Conservation (phyloP, 164 flowering plant genomes). For the Piper longum region DNA sequence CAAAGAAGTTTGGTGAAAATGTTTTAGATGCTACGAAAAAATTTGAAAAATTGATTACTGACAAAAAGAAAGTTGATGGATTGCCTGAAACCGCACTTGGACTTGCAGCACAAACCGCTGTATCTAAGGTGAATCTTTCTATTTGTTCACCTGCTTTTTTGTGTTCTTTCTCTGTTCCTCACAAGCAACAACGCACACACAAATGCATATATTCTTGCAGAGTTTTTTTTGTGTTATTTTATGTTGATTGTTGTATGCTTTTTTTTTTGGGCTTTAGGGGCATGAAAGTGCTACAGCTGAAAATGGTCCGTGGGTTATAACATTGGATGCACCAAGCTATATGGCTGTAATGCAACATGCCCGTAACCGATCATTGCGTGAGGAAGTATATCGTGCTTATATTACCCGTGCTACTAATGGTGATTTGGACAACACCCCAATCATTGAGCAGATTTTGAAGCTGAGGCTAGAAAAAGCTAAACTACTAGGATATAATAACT, state of each 20-base stretch:
- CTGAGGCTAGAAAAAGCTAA: constrained; percentile 90
- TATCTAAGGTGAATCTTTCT: constrained; percentile 51
- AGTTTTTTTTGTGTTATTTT: background rate
- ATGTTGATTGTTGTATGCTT: background rate
- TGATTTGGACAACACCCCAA: constrained; percentile 72
- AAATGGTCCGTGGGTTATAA: constrained; percentile 91
- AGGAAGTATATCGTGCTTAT: constrained; percentile 85
- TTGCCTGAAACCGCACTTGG: constrained; percentile 83
- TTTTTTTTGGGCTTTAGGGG: constrained; percentile 31
- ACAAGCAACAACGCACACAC: no score
- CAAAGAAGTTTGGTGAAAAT: constrained; percentile 74
- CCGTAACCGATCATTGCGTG: constrained; percentile 60
- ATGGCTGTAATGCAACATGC: constrained; percentile 92
- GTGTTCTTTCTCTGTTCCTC: background rate
- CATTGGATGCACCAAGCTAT: constrained; percentile 87
- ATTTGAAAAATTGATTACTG: constrained; percentile 71
- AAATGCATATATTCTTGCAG: no score
- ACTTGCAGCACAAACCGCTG: constrained; percentile 84
- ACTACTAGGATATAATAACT: constrained; percentile 78
- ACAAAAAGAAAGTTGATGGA: constrained; percentile 85
- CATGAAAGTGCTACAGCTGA: constrained; percentile 89
- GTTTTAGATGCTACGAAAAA: constrained; percentile 94
- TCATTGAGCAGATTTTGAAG: constrained; percentile 72
- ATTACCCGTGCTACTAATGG: constrained; percentile 77
- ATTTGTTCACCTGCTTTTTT: background rate